Base-by-base conservation (phyloP, 371 early-diverging fungal genomes). In the Lichtheimia hyalospora region DNA sequence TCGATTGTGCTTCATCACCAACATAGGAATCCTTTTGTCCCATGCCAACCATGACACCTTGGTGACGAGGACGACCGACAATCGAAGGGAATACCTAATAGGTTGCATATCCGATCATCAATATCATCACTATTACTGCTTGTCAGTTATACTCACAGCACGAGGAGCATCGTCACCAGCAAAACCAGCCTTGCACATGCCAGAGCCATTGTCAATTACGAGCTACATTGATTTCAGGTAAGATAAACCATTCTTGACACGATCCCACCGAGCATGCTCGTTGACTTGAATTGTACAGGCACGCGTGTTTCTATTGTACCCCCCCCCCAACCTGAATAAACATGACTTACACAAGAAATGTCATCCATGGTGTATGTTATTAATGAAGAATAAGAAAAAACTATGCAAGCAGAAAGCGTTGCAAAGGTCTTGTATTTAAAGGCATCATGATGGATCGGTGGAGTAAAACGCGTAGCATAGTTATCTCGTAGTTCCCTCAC, bases 101-200 rank as follows among this genome's bases (percentile, higher is more conserved):
- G n/a, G n/a, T n/a, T 14, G 16, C 10, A 46, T 46, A 16, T 13
- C 18, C 18, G 5, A 18, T 46, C 44, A 21, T 21, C 7, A 46
- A 46, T n/a, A 16, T 10, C 46, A 1, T 21, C 43, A 16, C 39
- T 34, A 21, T 51, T 24, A 18, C 6, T 24, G n/a, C 43, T 8
- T 15, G 16, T 49, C n/a, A 4, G 8, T 34, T 23, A 53, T 66
- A 91, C 91, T 86, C 88, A 94, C 99, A 68, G 97, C 96, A 76
- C 98, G 93, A 61, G 99, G 99, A 57, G 99, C 99, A 80, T 99
- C 99, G 84, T 99, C 99, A 74, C 99, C 99, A 77, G 99, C 98
- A 77, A 99, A 99, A 74, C 99, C 99, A 82, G 99, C 99, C 87
- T 99, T 99, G 88, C 99, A 98, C 96, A 99, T 97, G 79, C 99